A percentile compares a stretch with the other conserved stretches of the same genome.
phyloP scores from a whole-genome alignment of 2,329 filamentous ascomycete species.

The Fusarium sp. region DNA sequence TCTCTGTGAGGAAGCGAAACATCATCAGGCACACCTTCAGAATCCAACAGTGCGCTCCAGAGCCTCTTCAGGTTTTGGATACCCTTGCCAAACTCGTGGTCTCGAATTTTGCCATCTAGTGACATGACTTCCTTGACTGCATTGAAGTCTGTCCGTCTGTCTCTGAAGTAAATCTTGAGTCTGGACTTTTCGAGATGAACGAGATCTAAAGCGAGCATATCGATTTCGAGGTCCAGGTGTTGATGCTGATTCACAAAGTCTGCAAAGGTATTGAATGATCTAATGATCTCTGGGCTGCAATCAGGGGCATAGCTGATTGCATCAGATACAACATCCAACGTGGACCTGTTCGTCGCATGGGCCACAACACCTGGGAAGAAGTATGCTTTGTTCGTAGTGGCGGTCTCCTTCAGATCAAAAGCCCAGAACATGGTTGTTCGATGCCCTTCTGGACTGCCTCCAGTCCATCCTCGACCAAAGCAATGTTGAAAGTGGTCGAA shows the following conservation, averaged over 20 bases:
- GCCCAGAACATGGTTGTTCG: slow-evolving; percentile 24
- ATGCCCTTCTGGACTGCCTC: not conserved
- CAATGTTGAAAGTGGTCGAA: slow-evolving; percentile 11
- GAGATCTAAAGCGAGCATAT: slow-evolving; percentile 55
- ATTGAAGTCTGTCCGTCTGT: slow-evolving; percentile 49
- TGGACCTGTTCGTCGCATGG: slow-evolving; percentile 5
- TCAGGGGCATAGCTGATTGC: slow-evolving; percentile 39
- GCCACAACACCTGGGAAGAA: slow-evolving; percentile 28
- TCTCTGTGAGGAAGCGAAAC: slow-evolving; percentile 20
- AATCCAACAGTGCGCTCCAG: slow-evolving; percentile 39
- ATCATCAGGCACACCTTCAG: slow-evolving; percentile 10
- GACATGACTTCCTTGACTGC: slow-evolving; percentile 48
- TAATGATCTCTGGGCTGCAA: not conserved
- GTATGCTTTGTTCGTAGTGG: slow-evolving; percentile 12
- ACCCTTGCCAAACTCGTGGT: slow-evolving; percentile 22
- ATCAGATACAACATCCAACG: slow-evolving; percentile 15
- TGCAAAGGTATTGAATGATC: slow-evolving; percentile 5
- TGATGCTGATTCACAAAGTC: not conserved
- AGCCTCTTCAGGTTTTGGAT: slow-evolving; percentile 34
- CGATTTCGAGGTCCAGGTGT: slow-evolving; percentile 13
- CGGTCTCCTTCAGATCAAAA: slow-evolving; percentile 7
- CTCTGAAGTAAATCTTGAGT: slow-evolving; percentile 57
- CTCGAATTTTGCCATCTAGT: slow-evolving; percentile 37
- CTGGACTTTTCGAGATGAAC: slow-evolving; percentile 49
- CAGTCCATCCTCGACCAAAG: not conserved